A percentile compares a stretch with the other conserved stretches of the same genome.
Evolutionary conservation across 163 green algal genomes (phyloP).

Genomic region (Prototheca stagnorum): DNA sequence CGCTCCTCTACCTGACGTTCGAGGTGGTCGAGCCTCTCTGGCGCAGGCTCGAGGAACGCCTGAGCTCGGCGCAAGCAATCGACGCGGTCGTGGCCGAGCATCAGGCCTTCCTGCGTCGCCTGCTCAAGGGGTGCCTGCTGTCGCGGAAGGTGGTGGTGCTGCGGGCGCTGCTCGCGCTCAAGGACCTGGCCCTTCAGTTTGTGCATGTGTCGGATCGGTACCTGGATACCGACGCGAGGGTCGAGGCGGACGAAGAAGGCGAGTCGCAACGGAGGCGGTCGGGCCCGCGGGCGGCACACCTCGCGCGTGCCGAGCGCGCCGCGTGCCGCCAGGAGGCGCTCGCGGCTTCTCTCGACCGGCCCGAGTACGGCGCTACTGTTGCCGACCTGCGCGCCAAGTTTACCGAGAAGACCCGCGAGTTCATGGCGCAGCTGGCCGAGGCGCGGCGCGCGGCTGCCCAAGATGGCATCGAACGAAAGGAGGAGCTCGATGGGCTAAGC

Average conservation of each 20-base stretch:
- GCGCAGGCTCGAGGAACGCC: constrained; percentile 27
- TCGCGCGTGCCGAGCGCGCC: too few relatives aligned
- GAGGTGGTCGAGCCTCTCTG: constrained; percentile 66
- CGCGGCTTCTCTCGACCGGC: too few relatives aligned
- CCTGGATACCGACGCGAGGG: constrained; percentile 5
- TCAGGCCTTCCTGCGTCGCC: constrained; percentile 17
- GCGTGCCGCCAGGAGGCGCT: too few relatives aligned
- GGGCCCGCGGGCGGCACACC: background rate
- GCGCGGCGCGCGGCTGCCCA: constrained; percentile 17
- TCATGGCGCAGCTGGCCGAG: constrained; percentile 19
- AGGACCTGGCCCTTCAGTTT: constrained; percentile 21
- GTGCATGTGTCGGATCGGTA: constrained; percentile 6
- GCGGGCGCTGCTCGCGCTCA: constrained; percentile 19
- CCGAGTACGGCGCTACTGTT: too few relatives aligned
- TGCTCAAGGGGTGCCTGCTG: constrained; percentile 34
- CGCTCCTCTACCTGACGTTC: constrained; percentile 51
- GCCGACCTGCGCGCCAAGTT: constrained; percentile 19
- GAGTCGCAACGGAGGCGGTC: background rate
- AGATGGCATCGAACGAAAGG: constrained; percentile 19
- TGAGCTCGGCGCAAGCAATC: constrained; percentile 24
- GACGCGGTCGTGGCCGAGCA: constrained; percentile 32
- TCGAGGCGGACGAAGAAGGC: constrained; percentile 6
- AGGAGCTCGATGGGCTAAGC: constrained; percentile 36
- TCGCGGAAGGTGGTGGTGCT: constrained; percentile 29
- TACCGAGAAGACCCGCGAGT: constrained; percentile 10